A percentile compares a stretch with the other conserved stretches of the same genome.
These are phyloP conservation scores for Protoeuglena noctilucae DNA, from an alignment of 139 green algal species.

Conservation along the genomic window DNA sequence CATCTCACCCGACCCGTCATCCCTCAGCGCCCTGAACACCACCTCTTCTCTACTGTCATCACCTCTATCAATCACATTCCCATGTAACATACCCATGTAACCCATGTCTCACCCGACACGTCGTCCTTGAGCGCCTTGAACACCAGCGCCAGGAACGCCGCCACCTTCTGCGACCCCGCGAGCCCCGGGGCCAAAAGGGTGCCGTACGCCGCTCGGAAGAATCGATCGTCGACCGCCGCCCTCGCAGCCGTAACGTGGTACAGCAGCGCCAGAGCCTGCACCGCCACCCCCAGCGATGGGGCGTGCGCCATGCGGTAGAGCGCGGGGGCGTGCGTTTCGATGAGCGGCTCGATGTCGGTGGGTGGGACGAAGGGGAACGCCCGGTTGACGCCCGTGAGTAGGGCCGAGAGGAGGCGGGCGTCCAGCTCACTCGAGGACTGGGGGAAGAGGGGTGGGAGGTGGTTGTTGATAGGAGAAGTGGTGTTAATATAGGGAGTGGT, in stretches of 20 bases:
- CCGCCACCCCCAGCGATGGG: conserved; percentile 53
- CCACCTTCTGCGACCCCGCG: conserved; percentile 32
- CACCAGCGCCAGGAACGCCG: conserved; percentile 73
- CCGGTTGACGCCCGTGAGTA: conserved; percentile 74
- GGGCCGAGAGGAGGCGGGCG: conserved; percentile 50
- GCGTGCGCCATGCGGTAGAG: conserved; percentile 82
- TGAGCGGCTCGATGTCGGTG: conserved; percentile 37
- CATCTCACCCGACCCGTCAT: too few species aligned
- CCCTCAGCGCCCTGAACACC: too few species aligned
- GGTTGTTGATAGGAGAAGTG: too few species aligned
- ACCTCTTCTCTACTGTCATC: too few species aligned
- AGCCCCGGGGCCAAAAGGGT: conserved; percentile 35
- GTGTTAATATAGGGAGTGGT: too few species aligned
- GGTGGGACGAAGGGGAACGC: conserved; percentile 76
- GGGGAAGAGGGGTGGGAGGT: neutral
- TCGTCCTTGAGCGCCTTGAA: conserved; percentile 71
- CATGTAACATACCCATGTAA: too few species aligned
- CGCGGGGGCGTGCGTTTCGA: conserved; percentile 42
- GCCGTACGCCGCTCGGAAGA: conserved; percentile 78
- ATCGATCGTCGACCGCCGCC: conserved; percentile 55
- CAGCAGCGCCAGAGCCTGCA: conserved; percentile 80
- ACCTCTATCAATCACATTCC: too few species aligned
- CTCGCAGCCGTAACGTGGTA: conserved; percentile 57
- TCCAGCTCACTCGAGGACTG: conserved; percentile 24
- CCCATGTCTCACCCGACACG: too few species aligned